A percentile compares a stretch with the other conserved stretches of the same genome.
Evolutionary conservation across 768 basidiomycete genomes (phyloP).

Genomic region (Leccinum boreale): DNA sequence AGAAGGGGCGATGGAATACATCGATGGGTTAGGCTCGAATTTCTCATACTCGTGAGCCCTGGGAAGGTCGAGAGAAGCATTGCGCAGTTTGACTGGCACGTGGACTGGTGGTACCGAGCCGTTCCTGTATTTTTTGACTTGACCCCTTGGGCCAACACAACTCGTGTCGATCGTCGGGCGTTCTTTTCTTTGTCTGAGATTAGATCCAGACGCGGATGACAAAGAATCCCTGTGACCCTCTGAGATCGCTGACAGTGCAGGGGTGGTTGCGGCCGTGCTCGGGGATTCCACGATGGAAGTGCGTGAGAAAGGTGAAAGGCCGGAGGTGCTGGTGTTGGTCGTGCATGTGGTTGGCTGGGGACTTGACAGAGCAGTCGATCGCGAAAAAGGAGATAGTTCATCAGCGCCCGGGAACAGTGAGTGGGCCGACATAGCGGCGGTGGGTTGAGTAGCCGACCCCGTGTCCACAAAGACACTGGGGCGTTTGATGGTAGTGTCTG

Average conservation of each 20-base stretch:
- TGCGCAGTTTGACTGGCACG: constrained; percentile 27
- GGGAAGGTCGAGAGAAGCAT: constrained; percentile 30
- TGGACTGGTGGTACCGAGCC: constrained; percentile 31
- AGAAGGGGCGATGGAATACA: constrained; percentile 31
- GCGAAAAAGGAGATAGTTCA: constrained; percentile 22
- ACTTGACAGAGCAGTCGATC: constrained; percentile 20
- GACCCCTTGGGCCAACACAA: constrained; percentile 30
- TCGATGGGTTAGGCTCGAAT: constrained; percentile 28
- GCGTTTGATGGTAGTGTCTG: constrained; percentile 24
- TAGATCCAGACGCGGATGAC: constrained; percentile 12
- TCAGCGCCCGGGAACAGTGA: constrained; percentile 15
- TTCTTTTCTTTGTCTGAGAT: constrained; percentile 26
- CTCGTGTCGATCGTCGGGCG: constrained; percentile 33
- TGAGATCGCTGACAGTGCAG: constrained; percentile 23
- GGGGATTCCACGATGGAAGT: constrained; percentile 24
- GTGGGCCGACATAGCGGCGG: constrained; percentile 10
- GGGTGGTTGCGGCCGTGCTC: constrained; percentile 26
- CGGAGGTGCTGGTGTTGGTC: constrained; percentile 21
- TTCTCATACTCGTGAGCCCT: constrained; percentile 21
- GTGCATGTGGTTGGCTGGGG: constrained; percentile 25
- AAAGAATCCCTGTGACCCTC: constrained; percentile 12
- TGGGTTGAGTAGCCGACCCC: constrained; percentile 21
- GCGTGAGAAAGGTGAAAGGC: constrained; percentile 30
- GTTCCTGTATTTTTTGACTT: constrained; percentile 30
- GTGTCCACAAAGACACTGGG: constrained; percentile 31